Percentiles rank a stretch among this genome's conserved stretches.
These are phyloP conservation scores for Annulohypoxylon truncatum DNA, from an alignment of 2,329 filamentous ascomycete genomes.

Conservation along the genomic window DNA sequence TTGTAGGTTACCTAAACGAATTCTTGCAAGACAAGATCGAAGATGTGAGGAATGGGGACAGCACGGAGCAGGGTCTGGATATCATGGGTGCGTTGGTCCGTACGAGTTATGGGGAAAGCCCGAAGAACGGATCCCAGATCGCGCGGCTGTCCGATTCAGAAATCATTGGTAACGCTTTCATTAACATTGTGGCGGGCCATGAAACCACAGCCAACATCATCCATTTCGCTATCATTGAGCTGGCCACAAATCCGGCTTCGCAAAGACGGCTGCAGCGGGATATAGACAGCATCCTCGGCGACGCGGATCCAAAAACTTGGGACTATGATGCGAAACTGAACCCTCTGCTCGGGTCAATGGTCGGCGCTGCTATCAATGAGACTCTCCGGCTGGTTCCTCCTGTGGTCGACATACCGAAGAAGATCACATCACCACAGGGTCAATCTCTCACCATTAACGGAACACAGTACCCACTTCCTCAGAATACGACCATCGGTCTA, in stretches of 20 bases:
- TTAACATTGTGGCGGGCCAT: constrained; percentile 79
- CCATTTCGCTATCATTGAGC: constrained; percentile 75
- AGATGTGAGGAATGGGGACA: constrained; percentile 52
- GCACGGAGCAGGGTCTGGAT: constrained; percentile 61
- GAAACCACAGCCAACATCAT: constrained; percentile 83
- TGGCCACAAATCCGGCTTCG: constrained; percentile 72
- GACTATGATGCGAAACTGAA: constrained; percentile 76
- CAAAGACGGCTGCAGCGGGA: constrained; percentile 77
- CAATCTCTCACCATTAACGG: constrained; percentile 72
- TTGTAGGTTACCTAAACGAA: constrained; percentile 76
- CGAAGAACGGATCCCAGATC: constrained; percentile 41
- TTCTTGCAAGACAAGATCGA: constrained; percentile 71
- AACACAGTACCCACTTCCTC: constrained; percentile 56
- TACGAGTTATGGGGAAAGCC: constrained; percentile 53
- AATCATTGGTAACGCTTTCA: constrained; percentile 78
- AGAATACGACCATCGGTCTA: constrained; percentile 66
- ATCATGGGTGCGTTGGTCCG: constrained; percentile 64
- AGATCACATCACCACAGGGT: constrained; percentile 58
- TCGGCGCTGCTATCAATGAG: constrained; percentile 82
- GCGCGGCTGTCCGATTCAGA: constrained; percentile 68
- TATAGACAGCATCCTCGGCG: constrained; percentile 72
- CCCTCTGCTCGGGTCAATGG: constrained; percentile 73
- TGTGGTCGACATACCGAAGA: constrained; percentile 78
- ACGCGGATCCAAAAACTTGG: constrained; percentile 71
- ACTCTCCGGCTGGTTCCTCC: constrained; percentile 78